Base-by-base conservation (phyloP, 306 rosid species). In the Vigna angularis region DNA sequence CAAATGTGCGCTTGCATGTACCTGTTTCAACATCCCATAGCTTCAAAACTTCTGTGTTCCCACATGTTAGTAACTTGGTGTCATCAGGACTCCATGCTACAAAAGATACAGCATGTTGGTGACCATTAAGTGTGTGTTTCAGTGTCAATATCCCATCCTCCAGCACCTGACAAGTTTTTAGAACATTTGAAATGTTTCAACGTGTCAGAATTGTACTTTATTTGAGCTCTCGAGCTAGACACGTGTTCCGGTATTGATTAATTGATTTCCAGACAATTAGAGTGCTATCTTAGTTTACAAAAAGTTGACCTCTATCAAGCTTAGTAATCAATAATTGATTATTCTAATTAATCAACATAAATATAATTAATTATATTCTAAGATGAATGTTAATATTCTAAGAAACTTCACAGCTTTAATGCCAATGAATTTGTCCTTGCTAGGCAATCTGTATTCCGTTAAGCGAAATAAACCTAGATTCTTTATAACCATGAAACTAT, bases 21-120 rank as follows among this genome's bases (percentile, higher is more conserved):
- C 98, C 96, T 81, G 97, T 88, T 87, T 95, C 95, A 75, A 88
- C 91, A 74, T 95, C 97, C 97, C 97, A 95, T 76, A 92, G 90
- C 86, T 90, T 95, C 76, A 95, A 86, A 72, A 89, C 98, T 86
- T 95, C 97, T 3, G 61, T 77, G 77, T 95, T 91, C 84, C 98
- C 98, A 71, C 97, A 90, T 17, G 98, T 95, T 38, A 92, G 97
- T 81, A 95, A 86, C 87, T 83, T 89, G 49, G 89, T 74, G 85
- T 95, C 97, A 71, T 95, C 97, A 3, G 98, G 98, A 83, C 98
- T 92, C 98, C 98, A 95, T 45, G 97, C 97, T 30, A 95, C 97
- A 85, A 88, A 91, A 51, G 97, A 95, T 13, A 94, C 95, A 49
- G 93, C 91, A 44, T 61, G 72, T 56, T 82, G 81, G 83, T 92